A percentile compares a stretch with the other conserved stretches of the same genome.
Evolutionary conservation across 345 rosid genomes (phyloP).

Genomic region (Pelargonium nanum): DNA sequence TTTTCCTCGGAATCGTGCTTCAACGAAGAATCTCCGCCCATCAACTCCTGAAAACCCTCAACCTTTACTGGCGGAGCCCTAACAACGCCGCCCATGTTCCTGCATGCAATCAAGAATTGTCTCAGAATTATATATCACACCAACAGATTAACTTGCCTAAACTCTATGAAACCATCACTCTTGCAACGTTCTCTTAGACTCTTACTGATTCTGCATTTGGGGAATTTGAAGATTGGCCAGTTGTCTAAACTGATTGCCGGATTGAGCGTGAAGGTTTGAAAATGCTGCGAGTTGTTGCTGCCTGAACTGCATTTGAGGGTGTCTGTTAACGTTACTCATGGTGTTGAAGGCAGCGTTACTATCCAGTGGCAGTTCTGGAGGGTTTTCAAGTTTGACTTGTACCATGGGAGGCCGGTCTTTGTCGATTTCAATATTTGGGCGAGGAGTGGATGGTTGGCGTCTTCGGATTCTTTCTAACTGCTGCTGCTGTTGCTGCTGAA

Average conservation of each 20-base stretch:
- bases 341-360: slow-evolving; percentile 48
- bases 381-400: slow-evolving; percentile 70
- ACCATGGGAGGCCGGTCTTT: slow-evolving; percentile 57
- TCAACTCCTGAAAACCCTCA: slow-evolving; percentile 83
- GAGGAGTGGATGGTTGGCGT: slow-evolving; percentile 46
- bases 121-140: slow-evolving; percentile 3
- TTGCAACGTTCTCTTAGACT: too few species aligned
- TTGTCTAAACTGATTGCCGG: slow-evolving; percentile 62
- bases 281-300: slow-evolving; percentile 65
- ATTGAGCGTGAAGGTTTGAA: slow-evolving; percentile 51
- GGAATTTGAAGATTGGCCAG: slow-evolving; percentile 58
- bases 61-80: slow-evolving; percentile 91
- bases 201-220: slow-evolving; percentile 75
- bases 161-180: too few species aligned
- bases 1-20: slow-evolving; percentile 70
- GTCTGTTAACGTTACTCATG: slow-evolving; percentile 41
- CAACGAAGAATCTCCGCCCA: slow-evolving; percentile 71
- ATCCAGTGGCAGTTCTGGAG: slow-evolving; percentile 56
- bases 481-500: slow-evolving; percentile 54
- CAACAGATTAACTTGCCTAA: not conserved
- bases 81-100: slow-evolving; percentile 38
- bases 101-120: slow-evolving; percentile 22
- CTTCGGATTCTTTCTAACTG: slow-evolving; percentile 53
- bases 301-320: slow-evolving; percentile 50
- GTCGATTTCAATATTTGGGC: slow-evolving; percentile 56